These are phyloP conservation scores for Sindora glabra DNA, from an alignment of 306 rosid genomes.

Conservation along the genomic window DNA sequence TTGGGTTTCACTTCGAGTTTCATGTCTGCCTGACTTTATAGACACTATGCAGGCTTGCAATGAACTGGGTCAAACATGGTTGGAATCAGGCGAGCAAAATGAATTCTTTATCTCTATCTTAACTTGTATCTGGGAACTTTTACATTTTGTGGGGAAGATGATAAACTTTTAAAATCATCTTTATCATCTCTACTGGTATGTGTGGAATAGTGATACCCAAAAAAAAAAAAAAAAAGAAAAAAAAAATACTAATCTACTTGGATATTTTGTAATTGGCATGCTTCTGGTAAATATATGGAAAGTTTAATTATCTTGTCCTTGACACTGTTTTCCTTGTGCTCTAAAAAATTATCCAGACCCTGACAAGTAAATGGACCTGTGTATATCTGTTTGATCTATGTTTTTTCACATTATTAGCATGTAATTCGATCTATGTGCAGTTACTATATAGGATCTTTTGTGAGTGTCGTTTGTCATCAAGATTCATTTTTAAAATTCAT, in stretches of 20 bases:
- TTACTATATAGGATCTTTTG: background rate
- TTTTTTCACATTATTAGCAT: no score
- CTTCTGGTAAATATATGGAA: constrained; percentile 5
- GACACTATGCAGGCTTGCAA: constrained; percentile 73
- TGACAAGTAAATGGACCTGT: background rate
- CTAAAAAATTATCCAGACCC: background rate
- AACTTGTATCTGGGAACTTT: no score
- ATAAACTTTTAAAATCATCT: constrained; percentile 15
- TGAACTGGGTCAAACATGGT: constrained; percentile 92
- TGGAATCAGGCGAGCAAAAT: constrained; percentile 74
- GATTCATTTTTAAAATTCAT: background rate
- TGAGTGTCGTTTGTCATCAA: background rate
- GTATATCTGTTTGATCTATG: background rate
- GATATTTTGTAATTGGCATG: background rate
- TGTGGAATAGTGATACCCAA: no score
- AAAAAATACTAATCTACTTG: no score
- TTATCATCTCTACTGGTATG: constrained; percentile 2
- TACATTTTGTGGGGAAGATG: no score
- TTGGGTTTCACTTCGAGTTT: background rate
- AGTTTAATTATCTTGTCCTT: background rate
- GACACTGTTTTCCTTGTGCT: background rate
- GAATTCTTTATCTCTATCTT: background rate
- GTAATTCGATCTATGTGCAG: no score
- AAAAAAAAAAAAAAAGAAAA: no score
- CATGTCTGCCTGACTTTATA: constrained; percentile 1